Percentiles rank a stretch among this genome's conserved stretches.
These are phyloP conservation scores for Peronospora belbahrii DNA, from an alignment of 352 stramenopile genomes.

Conservation along the genomic window DNA sequence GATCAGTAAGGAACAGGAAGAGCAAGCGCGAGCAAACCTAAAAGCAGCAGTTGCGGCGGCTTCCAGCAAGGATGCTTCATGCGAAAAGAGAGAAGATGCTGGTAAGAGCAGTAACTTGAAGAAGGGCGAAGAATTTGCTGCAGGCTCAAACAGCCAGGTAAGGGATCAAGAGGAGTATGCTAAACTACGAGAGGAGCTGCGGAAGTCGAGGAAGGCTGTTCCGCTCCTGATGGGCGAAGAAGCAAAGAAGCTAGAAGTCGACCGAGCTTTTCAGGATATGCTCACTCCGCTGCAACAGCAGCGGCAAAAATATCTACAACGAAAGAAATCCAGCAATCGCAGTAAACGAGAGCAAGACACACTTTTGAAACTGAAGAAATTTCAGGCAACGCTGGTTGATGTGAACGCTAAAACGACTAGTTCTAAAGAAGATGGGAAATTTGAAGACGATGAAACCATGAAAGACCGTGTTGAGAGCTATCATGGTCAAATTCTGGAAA, in stretches of 20 bases:
- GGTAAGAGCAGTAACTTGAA: not conserved
- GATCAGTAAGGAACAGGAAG: slow-evolving; percentile 26
- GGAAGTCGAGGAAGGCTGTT: slow-evolving; percentile 51
- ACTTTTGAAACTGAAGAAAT: slow-evolving; percentile 57
- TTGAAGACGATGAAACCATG: slow-evolving; percentile 4
- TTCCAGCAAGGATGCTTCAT: slow-evolving; percentile 3
- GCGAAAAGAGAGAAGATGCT: slow-evolving; percentile 22
- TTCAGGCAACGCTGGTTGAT: slow-evolving; percentile 41
- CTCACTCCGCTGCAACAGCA: slow-evolving; percentile 71
- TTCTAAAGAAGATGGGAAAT: not conserved
- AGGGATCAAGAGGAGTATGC: slow-evolving; percentile 56
- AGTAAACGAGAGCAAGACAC: slow-evolving; percentile 59
- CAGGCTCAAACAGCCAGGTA: slow-evolving; percentile 10
- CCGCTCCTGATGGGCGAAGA: slow-evolving; percentile 49
- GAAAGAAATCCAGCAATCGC: slow-evolving; percentile 49
- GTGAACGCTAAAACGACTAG: slow-evolving; percentile 26
- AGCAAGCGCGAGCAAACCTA: slow-evolving; percentile 26
- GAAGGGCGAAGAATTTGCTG: slow-evolving; percentile 5
- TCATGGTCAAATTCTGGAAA: slow-evolving; percentile 61
- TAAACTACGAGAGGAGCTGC: slow-evolving; percentile 58
- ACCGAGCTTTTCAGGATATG: slow-evolving; percentile 57
- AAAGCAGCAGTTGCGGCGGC: slow-evolving; percentile 41
- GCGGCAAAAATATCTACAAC: slow-evolving; percentile 58
- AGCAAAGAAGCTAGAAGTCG: slow-evolving; percentile 46
- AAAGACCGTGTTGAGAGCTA: slow-evolving; percentile 25